Conservation (phyloP, 352 stramenopile species). For the Globisporangium apiculatum region DNA sequence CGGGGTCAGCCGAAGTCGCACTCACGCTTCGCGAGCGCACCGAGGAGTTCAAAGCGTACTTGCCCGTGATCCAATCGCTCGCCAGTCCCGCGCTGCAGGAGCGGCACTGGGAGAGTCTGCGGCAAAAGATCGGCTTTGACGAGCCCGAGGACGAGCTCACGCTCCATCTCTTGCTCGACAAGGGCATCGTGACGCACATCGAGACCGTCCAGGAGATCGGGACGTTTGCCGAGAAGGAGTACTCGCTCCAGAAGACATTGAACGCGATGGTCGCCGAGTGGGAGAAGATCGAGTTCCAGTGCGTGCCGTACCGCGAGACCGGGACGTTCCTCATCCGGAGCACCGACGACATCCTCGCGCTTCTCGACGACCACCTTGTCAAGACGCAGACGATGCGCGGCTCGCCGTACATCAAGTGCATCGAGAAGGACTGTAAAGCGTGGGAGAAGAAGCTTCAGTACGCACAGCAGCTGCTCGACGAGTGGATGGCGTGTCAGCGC, state of each 20-base stretch:
- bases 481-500: constrained; percentile 91
- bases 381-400: constrained; percentile 95
- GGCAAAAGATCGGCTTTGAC: constrained; percentile 86
- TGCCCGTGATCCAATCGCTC: constrained; percentile 90
- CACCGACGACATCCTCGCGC: constrained; percentile 87
- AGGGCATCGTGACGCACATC: constrained; percentile 80
- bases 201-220: constrained; percentile 88
- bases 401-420: constrained; percentile 92
- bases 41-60: constrained; percentile 87
- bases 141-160: constrained; percentile 84
- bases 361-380: constrained; percentile 92
- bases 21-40: constrained; percentile 86
- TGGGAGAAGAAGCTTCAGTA: constrained; percentile 90
- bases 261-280: constrained; percentile 94
- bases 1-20: constrained; percentile 84
- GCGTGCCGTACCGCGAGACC: constrained; percentile 89
- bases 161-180: constrained; percentile 71
- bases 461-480: constrained; percentile 89
- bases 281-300: constrained; percentile 91
- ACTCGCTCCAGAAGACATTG: constrained; percentile 90
- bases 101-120: constrained; percentile 89
- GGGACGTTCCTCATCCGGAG: constrained; percentile 86
- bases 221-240: constrained; percentile 94
- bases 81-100: constrained; percentile 89
- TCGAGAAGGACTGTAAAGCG: constrained; percentile 88